Conservation (phyloP, 768 basidiomycete species). For the Suillus paluster region DNA sequence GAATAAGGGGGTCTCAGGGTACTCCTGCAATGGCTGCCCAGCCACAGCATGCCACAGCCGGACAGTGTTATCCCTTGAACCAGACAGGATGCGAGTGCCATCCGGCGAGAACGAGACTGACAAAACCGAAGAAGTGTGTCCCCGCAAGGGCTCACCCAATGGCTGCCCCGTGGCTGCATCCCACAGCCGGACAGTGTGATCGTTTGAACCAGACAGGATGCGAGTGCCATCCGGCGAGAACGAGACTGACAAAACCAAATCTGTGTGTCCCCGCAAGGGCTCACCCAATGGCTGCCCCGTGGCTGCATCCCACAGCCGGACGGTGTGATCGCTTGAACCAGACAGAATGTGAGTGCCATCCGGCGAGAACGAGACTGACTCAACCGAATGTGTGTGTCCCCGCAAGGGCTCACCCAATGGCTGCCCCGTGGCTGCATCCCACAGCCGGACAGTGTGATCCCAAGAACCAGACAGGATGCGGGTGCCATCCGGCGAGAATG, state of each 20-base stretch:
- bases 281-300: too few species aligned
- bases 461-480: constrained; percentile 10
- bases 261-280: too few species aligned
- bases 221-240: too few species aligned
- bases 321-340: neutral
- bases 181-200: too few species aligned
- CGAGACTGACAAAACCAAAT: too few species aligned
- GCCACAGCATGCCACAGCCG: neutral
- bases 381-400: neutral
- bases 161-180: too few species aligned
- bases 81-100: neutral
- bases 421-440: constrained; percentile 13
- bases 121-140: neutral
- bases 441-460: constrained; percentile 14
- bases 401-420: constrained; percentile 5
- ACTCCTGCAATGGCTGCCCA: neutral
- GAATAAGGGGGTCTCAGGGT: neutral
- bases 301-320: neutral
- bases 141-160: too few species aligned
- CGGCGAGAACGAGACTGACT: constrained; percentile 1
- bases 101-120: neutral
- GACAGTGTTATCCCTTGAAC: neutral
- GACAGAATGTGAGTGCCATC: neutral
- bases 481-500: constrained; percentile 16
- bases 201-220: too few species aligned